A percentile compares a stretch with the other conserved stretches of the same genome.
Evolutionary conservation across 768 basidiomycete species (phyloP).

Genomic region (Hysterangium stoloniferum): DNA sequence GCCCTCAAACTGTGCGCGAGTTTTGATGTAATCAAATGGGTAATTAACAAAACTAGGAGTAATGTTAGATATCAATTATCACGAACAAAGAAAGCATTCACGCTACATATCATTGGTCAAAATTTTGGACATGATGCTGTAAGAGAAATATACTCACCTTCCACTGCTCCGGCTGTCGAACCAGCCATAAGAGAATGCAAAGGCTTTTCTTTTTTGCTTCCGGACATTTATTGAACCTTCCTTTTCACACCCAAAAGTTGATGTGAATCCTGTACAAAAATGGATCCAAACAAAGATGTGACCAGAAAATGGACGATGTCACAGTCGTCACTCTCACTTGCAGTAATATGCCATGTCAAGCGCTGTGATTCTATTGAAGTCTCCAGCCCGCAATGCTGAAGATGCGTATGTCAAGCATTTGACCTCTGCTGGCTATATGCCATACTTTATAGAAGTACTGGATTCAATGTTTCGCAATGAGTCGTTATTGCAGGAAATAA

Average conservation of each 20-base stretch:
- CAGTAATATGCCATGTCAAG: slow-evolving; percentile 12
- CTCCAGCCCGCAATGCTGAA: slow-evolving; percentile 10
- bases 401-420: slow-evolving; percentile 60
- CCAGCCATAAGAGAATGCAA: slow-evolving; percentile 85
- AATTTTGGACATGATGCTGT: background rate
- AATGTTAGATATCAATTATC: slow-evolving; percentile 26
- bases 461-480: slow-evolving; percentile 55
- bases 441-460: slow-evolving; percentile 62
- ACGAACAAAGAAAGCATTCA: background rate
- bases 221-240: slow-evolving; percentile 24
- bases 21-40: slow-evolving; percentile 90
- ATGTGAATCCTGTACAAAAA: too few relatives aligned
- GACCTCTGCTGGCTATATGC: slow-evolving; percentile 35
- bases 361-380: slow-evolving; percentile 9
- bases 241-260: background rate
- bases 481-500: slow-evolving; percentile 33
- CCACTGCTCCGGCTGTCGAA: slow-evolving; percentile 84
- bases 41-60: slow-evolving; percentile 70
- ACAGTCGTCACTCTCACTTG: too few relatives aligned
- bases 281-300: too few relatives aligned
- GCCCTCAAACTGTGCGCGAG: slow-evolving; percentile 85
- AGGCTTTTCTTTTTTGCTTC: slow-evolving; percentile 66
- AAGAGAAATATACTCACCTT: slow-evolving; percentile 49
- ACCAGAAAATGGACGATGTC: too few relatives aligned
- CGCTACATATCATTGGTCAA: background rate